Evolutionary conservation across 345 rosid species (phyloP).

Genomic region (Diplotaxis tenuifolia): DNA sequence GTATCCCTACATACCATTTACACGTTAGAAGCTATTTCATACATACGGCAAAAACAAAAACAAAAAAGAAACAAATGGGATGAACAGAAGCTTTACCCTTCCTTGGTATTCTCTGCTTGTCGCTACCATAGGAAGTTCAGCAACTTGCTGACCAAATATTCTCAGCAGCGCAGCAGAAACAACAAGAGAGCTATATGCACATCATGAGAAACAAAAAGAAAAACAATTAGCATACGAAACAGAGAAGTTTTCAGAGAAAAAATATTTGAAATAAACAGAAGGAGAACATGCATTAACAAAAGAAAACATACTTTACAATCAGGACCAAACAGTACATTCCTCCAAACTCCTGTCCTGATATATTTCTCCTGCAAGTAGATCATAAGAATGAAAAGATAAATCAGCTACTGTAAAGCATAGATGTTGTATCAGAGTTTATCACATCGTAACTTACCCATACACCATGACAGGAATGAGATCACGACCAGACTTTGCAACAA

Average conservation of each 20-base stretch:
- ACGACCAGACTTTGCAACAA: slow-evolving; percentile 80
- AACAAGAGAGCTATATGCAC: slow-evolving; percentile 58
- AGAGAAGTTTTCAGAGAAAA: not conserved
- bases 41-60: not conserved
- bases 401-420: not conserved
- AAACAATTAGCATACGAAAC: slow-evolving; percentile 13
- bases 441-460: slow-evolving; percentile 62
- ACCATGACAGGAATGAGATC: slow-evolving; percentile 99
- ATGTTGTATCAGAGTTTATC: not conserved
- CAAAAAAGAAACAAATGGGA: not conserved
- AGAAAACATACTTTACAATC: slow-evolving; percentile 59
- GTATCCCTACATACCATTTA: slow-evolving; percentile 56
- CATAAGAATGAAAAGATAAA: slow-evolving; percentile 7
- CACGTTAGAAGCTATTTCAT: not conserved
- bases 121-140: slow-evolving; percentile 97
- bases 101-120: slow-evolving; percentile 89
- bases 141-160: slow-evolving; percentile 84
- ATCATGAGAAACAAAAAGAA: not conserved
- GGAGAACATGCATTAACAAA: not conserved
- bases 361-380: slow-evolving; percentile 69
- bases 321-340: slow-evolving; percentile 85
- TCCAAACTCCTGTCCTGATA: slow-evolving; percentile 97
- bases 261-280: not conserved
- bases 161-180: slow-evolving; percentile 96
- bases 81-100: slow-evolving; percentile 50